A percentile compares a stretch with the other conserved stretches of the same genome.
phyloP scores from a whole-genome alignment of 495 filamentous ascomycete genomes.

The Diplogelasinospora grovesii region DNA sequence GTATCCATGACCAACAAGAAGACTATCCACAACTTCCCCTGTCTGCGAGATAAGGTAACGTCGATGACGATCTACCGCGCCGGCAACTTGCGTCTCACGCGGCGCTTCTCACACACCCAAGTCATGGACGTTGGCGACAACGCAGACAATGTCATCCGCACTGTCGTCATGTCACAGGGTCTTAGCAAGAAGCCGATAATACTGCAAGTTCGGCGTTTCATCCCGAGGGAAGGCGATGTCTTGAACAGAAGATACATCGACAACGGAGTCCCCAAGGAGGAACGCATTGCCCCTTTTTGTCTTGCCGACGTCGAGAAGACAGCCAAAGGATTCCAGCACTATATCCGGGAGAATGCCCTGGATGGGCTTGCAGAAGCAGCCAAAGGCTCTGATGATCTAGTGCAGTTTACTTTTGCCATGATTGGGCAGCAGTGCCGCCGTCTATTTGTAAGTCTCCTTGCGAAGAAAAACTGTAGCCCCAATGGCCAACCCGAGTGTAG shows the following conservation, averaged over 20 bases:
- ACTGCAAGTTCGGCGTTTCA: slow-evolving; percentile 29
- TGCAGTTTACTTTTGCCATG: slow-evolving; percentile 17
- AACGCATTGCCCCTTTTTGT: slow-evolving; percentile 28
- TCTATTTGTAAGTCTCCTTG: slow-evolving; percentile 10
- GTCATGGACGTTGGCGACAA: slow-evolving; percentile 32
- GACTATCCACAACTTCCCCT: slow-evolving; percentile 36
- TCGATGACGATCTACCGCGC: slow-evolving; percentile 30
- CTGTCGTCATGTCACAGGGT: slow-evolving; percentile 28
- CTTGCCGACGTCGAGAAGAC: slow-evolving; percentile 28
- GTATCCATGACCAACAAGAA: slow-evolving; percentile 35
- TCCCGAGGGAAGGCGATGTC: slow-evolving; percentile 23
- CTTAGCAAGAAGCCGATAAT: slow-evolving; percentile 22
- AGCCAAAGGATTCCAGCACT: slow-evolving; percentile 22
- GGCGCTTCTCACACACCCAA: slow-evolving; percentile 30
- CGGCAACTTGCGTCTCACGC: slow-evolving; percentile 32
- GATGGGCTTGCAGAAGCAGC: slow-evolving; percentile 11
- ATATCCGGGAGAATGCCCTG: slow-evolving; percentile 24
- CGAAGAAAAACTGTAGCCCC: background rate
- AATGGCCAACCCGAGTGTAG: background rate
- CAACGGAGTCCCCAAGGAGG: slow-evolving; percentile 7
- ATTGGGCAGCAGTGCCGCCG: slow-evolving; percentile 12
- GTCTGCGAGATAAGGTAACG: slow-evolving; percentile 33
- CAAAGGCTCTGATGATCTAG: slow-evolving; percentile 8
- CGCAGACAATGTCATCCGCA: slow-evolving; percentile 11
- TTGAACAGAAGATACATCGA: slow-evolving; percentile 23